Evolutionary conservation across 257 asterid genomes (phyloP).

Genomic region (Echites panduratus): DNA sequence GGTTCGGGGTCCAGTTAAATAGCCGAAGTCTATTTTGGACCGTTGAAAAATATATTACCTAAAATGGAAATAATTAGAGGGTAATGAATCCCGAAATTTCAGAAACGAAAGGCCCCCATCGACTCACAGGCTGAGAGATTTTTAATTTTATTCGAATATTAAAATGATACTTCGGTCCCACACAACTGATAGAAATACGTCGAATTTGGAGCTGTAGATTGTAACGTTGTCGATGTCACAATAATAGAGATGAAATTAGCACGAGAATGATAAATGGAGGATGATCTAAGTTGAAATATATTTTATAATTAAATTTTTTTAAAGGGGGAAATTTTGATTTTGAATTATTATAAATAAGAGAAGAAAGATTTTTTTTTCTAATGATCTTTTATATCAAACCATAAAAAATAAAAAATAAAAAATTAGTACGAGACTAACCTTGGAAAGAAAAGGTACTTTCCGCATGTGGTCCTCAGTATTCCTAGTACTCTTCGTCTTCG

Average conservation of each 20-base stretch:
- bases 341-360: too few relatives aligned
- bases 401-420: too few relatives aligned
- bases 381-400: too few relatives aligned
- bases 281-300: too few relatives aligned
- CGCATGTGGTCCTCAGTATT: background rate
- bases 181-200: background rate
- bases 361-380: too few relatives aligned
- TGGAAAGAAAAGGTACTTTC: background rate
- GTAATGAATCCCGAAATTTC: conserved; percentile 14
- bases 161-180: background rate
- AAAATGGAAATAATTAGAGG: background rate
- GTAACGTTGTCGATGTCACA: too few relatives aligned
- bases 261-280: too few relatives aligned
- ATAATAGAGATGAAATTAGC: too few relatives aligned
- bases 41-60: background rate
- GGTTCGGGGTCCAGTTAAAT: conserved; percentile 11
- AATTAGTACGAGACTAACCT: background rate
- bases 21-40: background rate
- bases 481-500: background rate
- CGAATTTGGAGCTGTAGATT: too few relatives aligned
- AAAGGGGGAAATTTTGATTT: too few relatives aligned
- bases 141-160: too few relatives aligned
- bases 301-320: too few relatives aligned
- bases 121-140: background rate
- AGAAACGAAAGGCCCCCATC: conserved; percentile 21